Evolutionary conservation across 2,329 filamentous ascomycete genomes (phyloP), one percentile per base, ranked within the genome.

Genomic region (Thielaviopsis musarum): DNA sequence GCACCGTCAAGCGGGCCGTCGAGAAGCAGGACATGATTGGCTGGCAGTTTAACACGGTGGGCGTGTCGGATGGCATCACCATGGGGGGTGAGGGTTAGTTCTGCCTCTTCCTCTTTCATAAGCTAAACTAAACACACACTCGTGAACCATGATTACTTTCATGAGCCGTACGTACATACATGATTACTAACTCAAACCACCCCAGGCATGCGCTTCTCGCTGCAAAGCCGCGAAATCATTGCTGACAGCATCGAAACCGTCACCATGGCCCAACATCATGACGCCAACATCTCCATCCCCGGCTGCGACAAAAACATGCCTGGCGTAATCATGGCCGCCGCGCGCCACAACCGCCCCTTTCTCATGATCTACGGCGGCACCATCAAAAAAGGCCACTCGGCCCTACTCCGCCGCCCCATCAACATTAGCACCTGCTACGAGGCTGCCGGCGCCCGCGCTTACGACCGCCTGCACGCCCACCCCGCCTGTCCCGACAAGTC

Each of bases 291-390:
- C 69, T 95, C 89, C 58, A 87, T 98, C 67, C 93, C 93, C 15
- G 93, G 93, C 55, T 98, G 93, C 73, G 93, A 98, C 80, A 98
- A 98, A 83, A 98, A 98, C 75, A 97, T 98, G 93, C 90, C 90
- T 1, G 88, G 88, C 71, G 88, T 93, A 12, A 74, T 90, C 66
- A 93, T 93, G 68, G 93, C 91, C 60, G 96, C 96, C 87, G 91
- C 89, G 41, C 82, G 93, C 66, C 83, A 96, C 65, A 97, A 98
- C 76, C 79, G 93, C 54, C 93, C 93, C 30, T 90, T 87, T 66
- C 78, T 98, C 69, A 98, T 98, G 93, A 88, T 98, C 30, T 98
- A 98, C 69, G 93, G 93, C 65, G 93, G 93, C 56, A 90, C 88
- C 51, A 98, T 97, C 70, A 84, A 87, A 88, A 89, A 63, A 91